These are phyloP conservation scores for Oryza longistaminata DNA, from an alignment of 176 grass and related monocot genomes.

Conservation along the genomic window DNA sequence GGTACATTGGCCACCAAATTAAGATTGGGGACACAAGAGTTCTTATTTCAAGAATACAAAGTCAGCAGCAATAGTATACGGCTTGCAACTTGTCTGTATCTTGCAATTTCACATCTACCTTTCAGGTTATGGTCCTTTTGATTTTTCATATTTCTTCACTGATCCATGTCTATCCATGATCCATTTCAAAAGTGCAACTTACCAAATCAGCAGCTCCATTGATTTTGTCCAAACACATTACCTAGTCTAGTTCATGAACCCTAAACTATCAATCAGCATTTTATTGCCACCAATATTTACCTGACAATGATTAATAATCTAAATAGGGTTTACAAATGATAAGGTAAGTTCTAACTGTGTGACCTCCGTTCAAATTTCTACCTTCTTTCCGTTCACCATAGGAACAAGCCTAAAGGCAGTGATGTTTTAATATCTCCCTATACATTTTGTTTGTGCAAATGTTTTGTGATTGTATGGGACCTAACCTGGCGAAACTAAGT, in stretches of 20 bases:
- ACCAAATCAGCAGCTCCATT: conserved; percentile 11
- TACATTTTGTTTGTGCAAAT: conserved; percentile 45
- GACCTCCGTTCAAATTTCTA: conserved; percentile 37
- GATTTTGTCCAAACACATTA: conserved; percentile 15
- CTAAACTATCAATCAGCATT: background rate
- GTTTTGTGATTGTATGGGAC: conserved; percentile 42
- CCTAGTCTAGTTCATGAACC: background rate
- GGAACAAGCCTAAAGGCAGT: conserved; percentile 35
- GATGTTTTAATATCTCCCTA: conserved; percentile 44
- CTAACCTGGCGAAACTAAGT: conserved; percentile 43
- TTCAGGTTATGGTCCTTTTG: background rate
- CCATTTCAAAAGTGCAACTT: background rate
- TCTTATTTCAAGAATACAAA: conserved; percentile 28
- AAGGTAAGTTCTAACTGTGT: conserved; percentile 32
- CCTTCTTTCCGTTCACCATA: conserved; percentile 23
- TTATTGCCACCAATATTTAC: conserved; percentile 12
- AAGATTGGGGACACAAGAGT: background rate
- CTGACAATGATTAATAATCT: conserved; percentile 30
- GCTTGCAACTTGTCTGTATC: conserved; percentile 9
- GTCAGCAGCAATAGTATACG: conserved; percentile 35
- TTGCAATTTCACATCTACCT: conserved; percentile 3
- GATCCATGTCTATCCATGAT: background rate
- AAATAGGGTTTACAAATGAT: conserved; percentile 40
- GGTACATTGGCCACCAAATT: conserved; percentile 4
- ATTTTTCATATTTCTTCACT: conserved; percentile 26